Percentiles rank a stretch among this genome's conserved stretches.
These are phyloP conservation scores for Colletotrichum sp. DNA, from an alignment of 2,329 filamentous ascomycete species.

Conservation along the genomic window DNA sequence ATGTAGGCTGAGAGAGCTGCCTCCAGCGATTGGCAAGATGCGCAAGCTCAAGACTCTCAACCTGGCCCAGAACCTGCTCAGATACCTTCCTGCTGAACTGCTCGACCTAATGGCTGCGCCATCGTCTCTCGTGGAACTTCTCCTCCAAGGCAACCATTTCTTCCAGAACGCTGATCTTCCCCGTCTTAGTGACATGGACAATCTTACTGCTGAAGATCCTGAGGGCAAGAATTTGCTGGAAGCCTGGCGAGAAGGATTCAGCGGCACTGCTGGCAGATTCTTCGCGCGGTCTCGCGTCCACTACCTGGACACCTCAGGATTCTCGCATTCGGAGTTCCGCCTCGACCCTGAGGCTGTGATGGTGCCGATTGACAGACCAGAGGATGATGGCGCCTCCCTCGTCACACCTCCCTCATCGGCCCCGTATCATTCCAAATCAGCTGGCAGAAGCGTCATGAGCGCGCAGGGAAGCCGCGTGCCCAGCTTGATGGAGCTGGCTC, in stretches of 20 bases:
- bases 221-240: neutral
- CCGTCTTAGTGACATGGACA: neutral
- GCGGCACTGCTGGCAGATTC: constrained; percentile 21
- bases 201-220: constrained; percentile 26
- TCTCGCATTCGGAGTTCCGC: constrained; percentile 26
- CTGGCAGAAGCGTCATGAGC: neutral
- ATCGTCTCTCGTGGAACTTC: constrained; percentile 55
- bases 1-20: constrained; percentile 66
- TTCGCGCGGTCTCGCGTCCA: constrained; percentile 32
- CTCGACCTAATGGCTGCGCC: constrained; percentile 56
- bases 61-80: constrained; percentile 67
- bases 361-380: neutral
- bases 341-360: constrained; percentile 20
- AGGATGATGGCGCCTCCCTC: constrained; percentile 1
- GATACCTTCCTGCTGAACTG: constrained; percentile 67
- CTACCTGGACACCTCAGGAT: constrained; percentile 27
- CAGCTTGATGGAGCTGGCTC: constrained; percentile 56
- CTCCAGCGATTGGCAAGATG: constrained; percentile 63
- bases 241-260: constrained; percentile 5
- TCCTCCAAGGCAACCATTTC: constrained; percentile 68
- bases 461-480: constrained; percentile 41
- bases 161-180: constrained; percentile 34
- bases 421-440: constrained; percentile 19
- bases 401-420: constrained; percentile 19
- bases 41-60: constrained; percentile 67